Evolutionary conservation across 2,329 filamentous ascomycete species (phyloP).

Genomic region (Ciborinia camelliae): DNA sequence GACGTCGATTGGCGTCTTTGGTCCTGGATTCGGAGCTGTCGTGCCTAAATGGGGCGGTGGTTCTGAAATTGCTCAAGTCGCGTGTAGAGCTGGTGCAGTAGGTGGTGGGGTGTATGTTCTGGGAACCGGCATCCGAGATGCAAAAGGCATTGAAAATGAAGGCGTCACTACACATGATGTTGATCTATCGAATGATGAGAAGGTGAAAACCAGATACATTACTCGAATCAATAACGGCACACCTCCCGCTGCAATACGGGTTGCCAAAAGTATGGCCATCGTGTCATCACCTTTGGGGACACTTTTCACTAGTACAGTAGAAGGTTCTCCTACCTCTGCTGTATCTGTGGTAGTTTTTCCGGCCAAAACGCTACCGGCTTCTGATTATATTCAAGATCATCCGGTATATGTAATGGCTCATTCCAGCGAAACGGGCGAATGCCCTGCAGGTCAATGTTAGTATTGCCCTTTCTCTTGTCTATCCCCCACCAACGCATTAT

Average conservation of each 20-base stretch:
- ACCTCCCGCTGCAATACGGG: slow-evolving; percentile 33
- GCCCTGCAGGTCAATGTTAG: slow-evolving; percentile 86
- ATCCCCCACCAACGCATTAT: slow-evolving; percentile 42
- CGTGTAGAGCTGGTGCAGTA: slow-evolving; percentile 84
- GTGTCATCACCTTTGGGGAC: slow-evolving; percentile 61
- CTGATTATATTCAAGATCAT: slow-evolving; percentile 40
- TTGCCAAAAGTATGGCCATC: slow-evolving; percentile 64
- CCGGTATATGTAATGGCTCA: slow-evolving; percentile 67
- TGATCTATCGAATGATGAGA: slow-evolving; percentile 54
- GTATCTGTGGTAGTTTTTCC: slow-evolving; percentile 69
- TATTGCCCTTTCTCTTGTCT: slow-evolving; percentile 37
- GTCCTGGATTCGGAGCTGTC: slow-evolving; percentile 83
- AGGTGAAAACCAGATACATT: slow-evolving; percentile 53
- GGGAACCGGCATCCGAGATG: slow-evolving; percentile 58
- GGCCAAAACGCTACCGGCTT: slow-evolving; percentile 44
- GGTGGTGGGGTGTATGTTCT: slow-evolving; percentile 90
- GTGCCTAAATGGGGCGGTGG: slow-evolving; percentile 91
- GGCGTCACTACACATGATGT: slow-evolving; percentile 26
- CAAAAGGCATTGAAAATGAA: slow-evolving; percentile 26
- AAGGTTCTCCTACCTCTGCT: slow-evolving; percentile 73
- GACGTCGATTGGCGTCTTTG: slow-evolving; percentile 81
- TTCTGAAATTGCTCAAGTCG: slow-evolving; percentile 86
- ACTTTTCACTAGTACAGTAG: slow-evolving; percentile 68
- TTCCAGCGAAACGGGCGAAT: slow-evolving; percentile 90
- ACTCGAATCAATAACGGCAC: slow-evolving; percentile 41